Base-by-base conservation (phyloP, 352 stramenopile species). In the Saprolegnia diclina region DNA sequence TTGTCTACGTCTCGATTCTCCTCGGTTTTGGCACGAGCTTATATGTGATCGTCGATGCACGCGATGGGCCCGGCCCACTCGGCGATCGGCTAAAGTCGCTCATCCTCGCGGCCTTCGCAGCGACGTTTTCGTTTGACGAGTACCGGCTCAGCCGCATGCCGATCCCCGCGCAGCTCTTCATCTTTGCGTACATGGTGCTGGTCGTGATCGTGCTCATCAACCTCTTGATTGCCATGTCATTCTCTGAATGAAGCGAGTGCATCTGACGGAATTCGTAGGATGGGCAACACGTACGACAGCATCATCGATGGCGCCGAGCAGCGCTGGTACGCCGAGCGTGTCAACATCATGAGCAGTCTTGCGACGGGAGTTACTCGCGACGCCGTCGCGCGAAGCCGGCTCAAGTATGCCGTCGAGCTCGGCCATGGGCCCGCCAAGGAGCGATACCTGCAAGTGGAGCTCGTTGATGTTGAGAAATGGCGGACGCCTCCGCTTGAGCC, bases 131-230 rank as follows among this genome's bases (percentile, higher is more conserved):
- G n/a, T 90, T 87, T 56, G 74, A 87, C 38, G 77, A 88, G 63
- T 85, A 81, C 55, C 82, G 83, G 64, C 83, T 87, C 75, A 83
- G 80, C 56, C 6, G 54, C 18, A 24, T 86, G 56, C 52, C 52
- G 13, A 24, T 59, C 3, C 52, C 52, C 35, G 52, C 52, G 3
- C 52, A 59, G 35, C 52, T 59, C 35, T 70, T 87, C 45, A 79
- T 90, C 67, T 46, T 90, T 35, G 72, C 67, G 9, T 90, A 90
- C 71, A 72, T 90, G 29, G 67, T 90, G 24, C 75, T 90, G 46
- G 79, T 86, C 54, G 81, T 83, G 74, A 87, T 87, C 24, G 71
- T 88, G 44, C 78, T 90, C 40, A 73, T 90, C 13, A 90, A 87
- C 56, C 56, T 88, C 38, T 77, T 88, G 0, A 87, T 90, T 21